Base-by-base conservation (phyloP, 257 asterid genomes). In the Fraxinus excelsior region DNA sequence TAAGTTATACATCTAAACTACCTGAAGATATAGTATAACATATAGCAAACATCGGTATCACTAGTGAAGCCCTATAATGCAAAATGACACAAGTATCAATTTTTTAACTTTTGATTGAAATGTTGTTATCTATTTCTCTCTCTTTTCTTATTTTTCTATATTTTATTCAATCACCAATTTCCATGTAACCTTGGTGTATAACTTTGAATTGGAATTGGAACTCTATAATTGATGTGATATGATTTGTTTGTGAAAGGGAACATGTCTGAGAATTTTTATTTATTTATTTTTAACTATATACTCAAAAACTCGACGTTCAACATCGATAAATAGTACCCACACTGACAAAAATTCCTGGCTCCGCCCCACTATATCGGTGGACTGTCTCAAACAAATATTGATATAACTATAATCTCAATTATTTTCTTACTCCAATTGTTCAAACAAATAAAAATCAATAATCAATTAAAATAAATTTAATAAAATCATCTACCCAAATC, bases 341-440 rank as follows among this genome's bases (percentile, higher is more conserved):
- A 76, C 82, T 70, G 75, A 84, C 82, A 32, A 93, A 73, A 74
- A 82, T 67, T 84, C 88, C 77, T 79, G 87, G 72, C 80, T 87
- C 87, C 80, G 82, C 19, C 67, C 67, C 31, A 1, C 18, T 23
- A 25, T 60, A 70, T 74, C 76, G 80, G 85, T 73, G 66, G 92
- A 76, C 97, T 95, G 91, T 82, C 83, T 71, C 46, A 77, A 80
- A 71, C 64, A 88, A 71, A 83, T 84, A 79, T 80, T 76, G 65
- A 80, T 76, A 42, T 65, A 68, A 76, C 42, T 76, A 79, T 38
- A 73, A 70, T 74, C 78, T 78, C 82, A 84, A 73, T 70, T 67
- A 68, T 14, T 74, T 46, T 11, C 10, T 64, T 60, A 71, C 14
- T 29, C 82, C 28, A 35, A 58, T 34, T 37, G 73, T 34, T 66